Evolutionary conservation across 306 rosid genomes (phyloP).

Genomic region (Argentina anserina): DNA sequence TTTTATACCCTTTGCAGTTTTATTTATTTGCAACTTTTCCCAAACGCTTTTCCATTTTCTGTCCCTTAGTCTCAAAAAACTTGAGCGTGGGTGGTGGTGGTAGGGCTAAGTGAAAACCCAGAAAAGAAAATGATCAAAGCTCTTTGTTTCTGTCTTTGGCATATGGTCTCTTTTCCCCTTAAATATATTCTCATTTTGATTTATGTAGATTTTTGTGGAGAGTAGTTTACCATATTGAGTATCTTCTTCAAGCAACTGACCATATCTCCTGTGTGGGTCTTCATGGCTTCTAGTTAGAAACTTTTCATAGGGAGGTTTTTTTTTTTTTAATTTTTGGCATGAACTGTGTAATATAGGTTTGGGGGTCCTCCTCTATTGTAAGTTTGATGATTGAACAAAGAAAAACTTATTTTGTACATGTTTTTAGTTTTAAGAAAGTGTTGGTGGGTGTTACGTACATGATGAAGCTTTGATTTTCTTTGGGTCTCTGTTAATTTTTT

Average conservation of each 20-base stretch:
- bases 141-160: conserved; percentile 24
- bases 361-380: conserved; percentile 10
- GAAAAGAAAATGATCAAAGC: conserved; percentile 22
- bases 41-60: conserved; percentile 1
- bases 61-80: conserved; percentile 37
- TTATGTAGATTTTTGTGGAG: conserved; percentile 17
- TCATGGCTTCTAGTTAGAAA: background rate
- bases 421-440: conserved; percentile 7
- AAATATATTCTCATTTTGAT: conserved; percentile 2
- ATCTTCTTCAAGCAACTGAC: conserved; percentile 27
- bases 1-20: conserved; percentile 17
- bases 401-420: conserved; percentile 18
- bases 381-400: conserved; percentile 8
- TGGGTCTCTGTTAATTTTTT: background rate
- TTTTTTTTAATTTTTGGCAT: background rate
- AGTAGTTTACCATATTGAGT: conserved; percentile 22
- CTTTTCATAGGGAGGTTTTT: background rate
- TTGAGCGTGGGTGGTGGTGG: conserved; percentile 34
- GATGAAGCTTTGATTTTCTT: background rate
- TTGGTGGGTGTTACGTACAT: background rate
- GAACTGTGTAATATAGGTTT: conserved; percentile 13
- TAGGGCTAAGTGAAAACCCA: conserved; percentile 37
- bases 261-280: conserved; percentile 22
- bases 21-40: conserved; percentile 17
- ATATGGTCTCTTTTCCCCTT: background rate